Evolutionary conservation across 2,329 filamentous ascomycete genomes (phyloP).

Genomic region (Sphaceloma murrayae): DNA sequence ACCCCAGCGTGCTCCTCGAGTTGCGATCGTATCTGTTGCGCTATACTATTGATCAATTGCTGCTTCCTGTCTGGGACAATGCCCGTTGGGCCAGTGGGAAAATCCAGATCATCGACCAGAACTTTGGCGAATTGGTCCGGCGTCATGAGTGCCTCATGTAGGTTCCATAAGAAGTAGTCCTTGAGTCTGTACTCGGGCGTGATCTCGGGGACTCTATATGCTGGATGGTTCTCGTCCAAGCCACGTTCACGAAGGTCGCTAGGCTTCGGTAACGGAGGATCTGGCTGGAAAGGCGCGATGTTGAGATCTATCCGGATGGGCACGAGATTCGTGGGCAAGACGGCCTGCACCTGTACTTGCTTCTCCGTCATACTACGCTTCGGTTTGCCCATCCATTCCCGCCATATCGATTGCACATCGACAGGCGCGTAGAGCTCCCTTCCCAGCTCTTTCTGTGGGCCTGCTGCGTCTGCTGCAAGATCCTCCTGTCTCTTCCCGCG

Average conservation of each 20-base stretch:
- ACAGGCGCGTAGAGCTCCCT: constrained; percentile 74
- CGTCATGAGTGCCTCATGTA: constrained; percentile 87
- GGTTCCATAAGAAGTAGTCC: constrained; percentile 95
- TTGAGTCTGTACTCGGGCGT: constrained; percentile 81
- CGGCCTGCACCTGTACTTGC: constrained; percentile 56
- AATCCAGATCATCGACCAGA: constrained; percentile 84
- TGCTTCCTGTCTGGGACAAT: constrained; percentile 39
- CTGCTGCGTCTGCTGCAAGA: constrained; percentile 50
- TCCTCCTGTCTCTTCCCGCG: constrained; percentile 64
- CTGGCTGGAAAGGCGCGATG: constrained; percentile 65
- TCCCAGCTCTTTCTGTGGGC: constrained; percentile 62
- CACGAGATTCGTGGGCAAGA: constrained; percentile 79
- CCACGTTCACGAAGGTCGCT: constrained; percentile 48
- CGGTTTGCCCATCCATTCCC: constrained; percentile 85
- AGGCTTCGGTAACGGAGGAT: constrained; percentile 54
- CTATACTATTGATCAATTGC: constrained; percentile 66
- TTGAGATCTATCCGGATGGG: constrained; percentile 96
- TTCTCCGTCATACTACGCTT: constrained; percentile 46
- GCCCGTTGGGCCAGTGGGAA: constrained; percentile 49
- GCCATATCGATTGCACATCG: constrained; percentile 79
- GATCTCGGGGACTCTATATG: constrained; percentile 69
- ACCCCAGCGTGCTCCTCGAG: constrained; percentile 93
- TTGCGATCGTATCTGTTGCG: constrained; percentile 88
- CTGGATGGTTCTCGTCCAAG: constrained; percentile 62
- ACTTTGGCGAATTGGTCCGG: constrained; percentile 91